These are phyloP conservation scores for Vachellia collinsii DNA, from an alignment of 306 rosid genomes.

Conservation along the genomic window DNA sequence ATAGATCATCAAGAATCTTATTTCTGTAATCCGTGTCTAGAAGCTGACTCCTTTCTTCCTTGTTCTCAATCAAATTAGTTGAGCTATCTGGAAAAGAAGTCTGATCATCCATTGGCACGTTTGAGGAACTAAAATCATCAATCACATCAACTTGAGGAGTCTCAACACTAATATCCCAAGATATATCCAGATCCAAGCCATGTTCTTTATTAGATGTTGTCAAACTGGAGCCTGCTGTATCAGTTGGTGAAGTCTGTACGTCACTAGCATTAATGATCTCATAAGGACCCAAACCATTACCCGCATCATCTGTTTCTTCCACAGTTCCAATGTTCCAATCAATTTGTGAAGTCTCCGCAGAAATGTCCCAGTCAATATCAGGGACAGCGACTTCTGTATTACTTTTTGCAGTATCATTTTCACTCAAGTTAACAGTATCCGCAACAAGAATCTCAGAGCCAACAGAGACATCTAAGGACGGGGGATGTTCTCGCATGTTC, in stretches of 20 bases:
- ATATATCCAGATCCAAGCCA: slow-evolving; percentile 11
- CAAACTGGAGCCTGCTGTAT: neutral
- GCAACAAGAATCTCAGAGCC: neutral
- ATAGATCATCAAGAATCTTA: slow-evolving; percentile 15
- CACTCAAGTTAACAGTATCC: neutral
- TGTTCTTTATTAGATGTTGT: neutral
- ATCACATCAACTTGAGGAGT: slow-evolving; percentile 11
- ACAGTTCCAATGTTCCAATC: slow-evolving; percentile 11
- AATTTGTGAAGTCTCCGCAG: slow-evolving; percentile 5
- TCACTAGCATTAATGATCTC: slow-evolving; percentile 7
- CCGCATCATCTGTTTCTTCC: slow-evolving; percentile 1
- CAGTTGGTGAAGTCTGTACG: slow-evolving; percentile 4
- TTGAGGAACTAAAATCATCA: slow-evolving; percentile 5
- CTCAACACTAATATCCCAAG: slow-evolving; percentile 12
- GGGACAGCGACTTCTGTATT: neutral
- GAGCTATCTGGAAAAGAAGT: neutral
- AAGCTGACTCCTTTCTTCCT: neutral
- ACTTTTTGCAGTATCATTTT: neutral
- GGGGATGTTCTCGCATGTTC: slow-evolving; percentile 9
- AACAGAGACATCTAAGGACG: neutral
- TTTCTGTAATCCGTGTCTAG: slow-evolving; percentile 11
- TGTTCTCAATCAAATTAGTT: neutral
- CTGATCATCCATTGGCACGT: neutral
- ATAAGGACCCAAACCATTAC: slow-evolving; percentile 9
- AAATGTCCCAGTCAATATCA: slow-evolving; percentile 10